Base-by-base conservation (phyloP, 352 stramenopile species). In the Phytophthora nicotianae region DNA sequence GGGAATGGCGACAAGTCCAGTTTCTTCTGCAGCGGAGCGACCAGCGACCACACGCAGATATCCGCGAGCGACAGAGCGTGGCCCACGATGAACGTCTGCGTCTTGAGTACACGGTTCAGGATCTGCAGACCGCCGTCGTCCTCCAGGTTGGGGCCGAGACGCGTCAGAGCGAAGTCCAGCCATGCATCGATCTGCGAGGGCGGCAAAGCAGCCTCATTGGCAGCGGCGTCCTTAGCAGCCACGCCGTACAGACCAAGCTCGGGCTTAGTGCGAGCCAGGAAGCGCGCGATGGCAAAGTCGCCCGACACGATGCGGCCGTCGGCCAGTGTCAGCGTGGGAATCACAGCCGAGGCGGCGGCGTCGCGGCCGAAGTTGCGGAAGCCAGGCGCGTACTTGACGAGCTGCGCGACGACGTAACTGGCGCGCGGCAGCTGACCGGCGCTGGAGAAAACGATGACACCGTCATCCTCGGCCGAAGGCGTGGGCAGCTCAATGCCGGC, bases 21-120 rank as follows among this genome's bases (percentile, higher is more conserved):
- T 49, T 81, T 73, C 42, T 80, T 77, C 35, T 68, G 55, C 49
- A 77, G 56, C 26, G 72, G 65, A 6, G 68, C 35, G 4, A 98
- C 26, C 2, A 84, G 72, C 11, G 88, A 78, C 90, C 93, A 99
- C 8, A 99, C 66, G 6, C 91, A 93, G 40, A 99, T 79, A 79
- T 99, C 98, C 1, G 97, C 98, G 17, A 99, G 82, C 19, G 96
- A 97, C 8, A 99, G 62, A 5, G 81, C 81, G 69, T 97, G 82
- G 32, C 95, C 96, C 5, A 98, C 89, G 45, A 99, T 72, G 71
- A 98, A 99, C 3, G 97, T 99, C 41, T 87, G 77, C 10, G 81
- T 79, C 42, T 84, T 77, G 27, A 99, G 77, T 41, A 95, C 71
- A 8, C 85, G 83, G 71, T 99, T 81, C 37, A 99, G 67, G 13